Base-by-base conservation (phyloP, 1,284 basidiomycete genomes). In the Sphagnurus paluster region DNA sequence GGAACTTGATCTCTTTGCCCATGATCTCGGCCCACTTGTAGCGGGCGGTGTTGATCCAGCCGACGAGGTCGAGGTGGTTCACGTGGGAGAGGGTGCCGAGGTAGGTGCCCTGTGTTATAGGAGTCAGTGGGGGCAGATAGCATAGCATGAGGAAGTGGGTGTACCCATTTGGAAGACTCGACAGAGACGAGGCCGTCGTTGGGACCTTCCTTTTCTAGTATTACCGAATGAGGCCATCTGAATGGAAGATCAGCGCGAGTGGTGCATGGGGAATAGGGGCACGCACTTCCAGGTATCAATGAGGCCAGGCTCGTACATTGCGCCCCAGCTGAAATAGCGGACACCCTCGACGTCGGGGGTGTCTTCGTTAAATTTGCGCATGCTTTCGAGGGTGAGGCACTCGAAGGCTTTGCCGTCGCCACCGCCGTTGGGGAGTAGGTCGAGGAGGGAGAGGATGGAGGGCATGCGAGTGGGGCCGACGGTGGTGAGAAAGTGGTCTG, bases 301-400 rank as follows among this genome's bases (percentile, higher is more conserved):
- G 46, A 95, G 70, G 1, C 90, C 89, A 3, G 95, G 93, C 10
- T 89, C 80, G 63, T 93, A 95, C 17, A 76, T 76, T 4, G 95
- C 94, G 8, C 95, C 95, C 89, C 93, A 98, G 58, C 89, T 93
- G 59, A 89, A 95, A 67, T 98, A 98, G 53, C 80, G 77, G 46
- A 97, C 87, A 23, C 80, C 80, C 0, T 77, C 72, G 1, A 84
- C 77, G 58, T 98, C 85, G 0, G 88, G 85, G 0, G 90, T 91
- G 32, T 85, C 75, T 48, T 87, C 79, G 62, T 98, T 98, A 70
- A 98, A 98, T 48, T 77, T 70, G 26, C 76, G 77, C 94, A 98
- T 98, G 48, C 82, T 84, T 29, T 85, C 82, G n/a, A 86, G 68
- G 0, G 93, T 94, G 36, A 98, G 79, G 42, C 80, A 87, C 59